Evolutionary conservation across 345 rosid species (phyloP).

Genomic region (Linum tenue): DNA sequence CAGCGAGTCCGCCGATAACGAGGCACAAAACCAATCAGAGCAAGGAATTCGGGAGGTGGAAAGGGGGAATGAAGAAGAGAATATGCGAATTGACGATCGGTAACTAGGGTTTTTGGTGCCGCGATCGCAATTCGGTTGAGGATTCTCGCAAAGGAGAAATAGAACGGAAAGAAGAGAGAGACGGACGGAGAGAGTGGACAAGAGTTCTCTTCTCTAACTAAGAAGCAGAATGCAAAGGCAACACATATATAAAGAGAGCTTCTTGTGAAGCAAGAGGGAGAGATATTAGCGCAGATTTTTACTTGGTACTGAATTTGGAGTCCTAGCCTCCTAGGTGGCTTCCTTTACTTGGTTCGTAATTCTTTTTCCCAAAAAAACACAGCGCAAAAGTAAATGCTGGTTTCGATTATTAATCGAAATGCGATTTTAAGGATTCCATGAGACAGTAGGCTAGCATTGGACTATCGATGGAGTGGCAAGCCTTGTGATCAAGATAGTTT

Average conservation of each 20-base stretch:
- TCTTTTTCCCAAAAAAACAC: too few relatives aligned
- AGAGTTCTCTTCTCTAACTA: constrained; percentile 25
- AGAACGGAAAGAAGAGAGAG: neutral
- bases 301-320: too few relatives aligned
- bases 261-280: neutral
- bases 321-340: too few relatives aligned
- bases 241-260: neutral
- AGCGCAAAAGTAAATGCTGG: too few relatives aligned
- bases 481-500: too few relatives aligned
- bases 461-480: too few relatives aligned
- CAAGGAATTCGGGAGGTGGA: neutral
- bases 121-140: constrained; percentile 23
- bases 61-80: neutral
- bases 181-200: neutral
- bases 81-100: constrained; percentile 17
- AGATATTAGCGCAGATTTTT: too few relatives aligned
- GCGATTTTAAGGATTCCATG: too few relatives aligned
- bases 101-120: constrained; percentile 42
- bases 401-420: too few relatives aligned
- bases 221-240: constrained; percentile 3
- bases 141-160: constrained; percentile 9
- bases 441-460: too few relatives aligned
- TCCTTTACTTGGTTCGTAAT: too few relatives aligned
- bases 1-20: neutral
- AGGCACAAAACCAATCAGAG: neutral